phyloP scores from a whole-genome alignment of 1,284 basidiomycete species.

The Schizophyllum commune region DNA sequence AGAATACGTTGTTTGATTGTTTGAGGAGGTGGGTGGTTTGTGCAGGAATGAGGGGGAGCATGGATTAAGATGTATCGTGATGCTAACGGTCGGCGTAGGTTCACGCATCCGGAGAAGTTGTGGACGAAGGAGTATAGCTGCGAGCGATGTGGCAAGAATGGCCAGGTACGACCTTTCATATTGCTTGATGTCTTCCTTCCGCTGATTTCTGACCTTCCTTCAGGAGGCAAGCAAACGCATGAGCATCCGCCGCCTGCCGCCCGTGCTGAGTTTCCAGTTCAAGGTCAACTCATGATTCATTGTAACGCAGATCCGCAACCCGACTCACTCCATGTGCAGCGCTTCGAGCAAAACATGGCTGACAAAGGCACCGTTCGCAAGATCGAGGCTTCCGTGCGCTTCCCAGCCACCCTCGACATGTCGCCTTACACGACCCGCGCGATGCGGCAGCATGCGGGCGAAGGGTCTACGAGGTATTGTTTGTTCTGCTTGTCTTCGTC shows the following conservation, averaged over 20 bases:
- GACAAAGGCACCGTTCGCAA: constrained; percentile 72
- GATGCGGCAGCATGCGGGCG: constrained; percentile 30
- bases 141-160: constrained; percentile 60
- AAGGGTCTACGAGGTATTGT: constrained; percentile 11
- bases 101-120: constrained; percentile 70
- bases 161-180: constrained; percentile 57
- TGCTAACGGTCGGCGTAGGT: constrained; percentile 39
- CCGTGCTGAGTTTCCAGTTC: constrained; percentile 91
- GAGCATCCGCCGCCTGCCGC: constrained; percentile 79
- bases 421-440: constrained; percentile 71
- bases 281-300: constrained; percentile 49
- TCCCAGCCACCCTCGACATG: constrained; percentile 85
- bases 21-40: constrained; percentile 46
- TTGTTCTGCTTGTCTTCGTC: too few relatives aligned
- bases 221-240: constrained; percentile 79
- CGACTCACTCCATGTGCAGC: constrained; percentile 35
- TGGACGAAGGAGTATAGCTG: constrained; percentile 69
- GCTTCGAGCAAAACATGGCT: constrained; percentile 83
- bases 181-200: constrained; percentile 9
- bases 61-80: too few relatives aligned
- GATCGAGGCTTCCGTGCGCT: constrained; percentile 78
- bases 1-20: constrained; percentile 62
- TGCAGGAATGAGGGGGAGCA: too few relatives aligned
- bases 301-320: background rate
- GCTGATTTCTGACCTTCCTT: constrained; percentile 8